Evolutionary conservation across 257 asterid species (phyloP), one percentile per base, ranked within the genome.

Genomic region (Voacanga thouarsii): DNA sequence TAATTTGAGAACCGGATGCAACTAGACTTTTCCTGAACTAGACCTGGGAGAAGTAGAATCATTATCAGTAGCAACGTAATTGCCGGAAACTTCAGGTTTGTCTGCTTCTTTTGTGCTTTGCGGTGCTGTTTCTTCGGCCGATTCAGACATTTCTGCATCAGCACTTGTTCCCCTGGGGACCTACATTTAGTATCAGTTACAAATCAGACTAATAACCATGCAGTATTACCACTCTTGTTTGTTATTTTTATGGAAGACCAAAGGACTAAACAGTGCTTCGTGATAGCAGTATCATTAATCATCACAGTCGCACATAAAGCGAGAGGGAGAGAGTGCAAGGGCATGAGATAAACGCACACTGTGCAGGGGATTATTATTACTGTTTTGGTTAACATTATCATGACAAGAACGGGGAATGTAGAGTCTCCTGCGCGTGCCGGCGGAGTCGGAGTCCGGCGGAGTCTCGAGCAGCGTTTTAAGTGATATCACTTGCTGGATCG

Each of bases 401-500:
- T n/a, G 43, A 53, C 66, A 47, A 14, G 87, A 83, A 77, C 80
- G 89, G 39, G 89, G 87, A 85, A 86, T 61, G 80, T 83, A 80
- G 53, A 86, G 90, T 85, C 82, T 85, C 84, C 83, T 90, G 75
- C 82, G 80, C 64, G 76, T 79, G 63, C 85, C 85, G 53, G 83
- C 86, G 39, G 93, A 79, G 49, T 84, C 91, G 9, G 89, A 81
- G 78, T 89, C 94, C 78, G 92, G 87, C 60, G 94, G 67, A 77
- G 94, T 60, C 81, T 93, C 99, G 5, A 92, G 92, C 74, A 96
- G 97, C 82, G 83, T 84, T 87, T 96, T 96, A 74, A 96, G 92
- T 82, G 92, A 93, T 77, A 93, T 90, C 55, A 96, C 98, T 80
- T 96, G 99, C 89, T 96, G 98, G 90, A 96, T 93, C 88, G 99